Percentiles rank a stretch among this genome's conserved stretches.
Conservation (phyloP, 192 early-diverging fungal species). For the Funneliformis geosporum region DNA sequence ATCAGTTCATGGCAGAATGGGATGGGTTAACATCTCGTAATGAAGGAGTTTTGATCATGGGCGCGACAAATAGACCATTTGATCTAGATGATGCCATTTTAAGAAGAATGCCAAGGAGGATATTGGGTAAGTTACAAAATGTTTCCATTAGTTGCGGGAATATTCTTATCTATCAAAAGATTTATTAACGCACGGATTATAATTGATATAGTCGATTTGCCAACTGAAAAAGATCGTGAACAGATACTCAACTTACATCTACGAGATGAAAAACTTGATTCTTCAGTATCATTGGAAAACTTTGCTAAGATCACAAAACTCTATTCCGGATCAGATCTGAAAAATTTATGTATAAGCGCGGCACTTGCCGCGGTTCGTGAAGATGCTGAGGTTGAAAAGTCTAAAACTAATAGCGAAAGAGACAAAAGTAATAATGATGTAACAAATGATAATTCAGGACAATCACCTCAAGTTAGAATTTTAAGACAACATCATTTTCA, state of each 20-base stretch:
- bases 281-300: conserved; percentile 56
- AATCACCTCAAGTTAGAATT: conserved; percentile 16
- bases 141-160: neutral
- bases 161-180: neutral
- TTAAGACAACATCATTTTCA: conserved; percentile 75
- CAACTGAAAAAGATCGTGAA: conserved; percentile 70
- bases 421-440: neutral
- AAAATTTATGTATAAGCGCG: conserved; percentile 91
- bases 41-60: conserved; percentile 82
- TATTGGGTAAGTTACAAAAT: conserved; percentile 59
- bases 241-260: conserved; percentile 78
- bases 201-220: conserved; percentile 73
- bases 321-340: conserved; percentile 94
- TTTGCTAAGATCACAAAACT: conserved; percentile 72
- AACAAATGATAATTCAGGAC: neutral
- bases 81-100: conserved; percentile 96
- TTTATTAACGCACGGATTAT: neutral
- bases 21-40: conserved; percentile 81
- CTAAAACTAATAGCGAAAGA: conserved; percentile 18
- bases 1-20: conserved; percentile 98
- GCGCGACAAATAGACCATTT: conserved; percentile 95
- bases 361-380: conserved; percentile 69
- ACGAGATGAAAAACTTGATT: conserved; percentile 71
- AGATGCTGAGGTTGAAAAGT: conserved; percentile 52
- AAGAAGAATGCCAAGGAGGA: conserved; percentile 85